phyloP scores from a whole-genome alignment of 257 asterid species.

The Solanum megistacrolobum region DNA sequence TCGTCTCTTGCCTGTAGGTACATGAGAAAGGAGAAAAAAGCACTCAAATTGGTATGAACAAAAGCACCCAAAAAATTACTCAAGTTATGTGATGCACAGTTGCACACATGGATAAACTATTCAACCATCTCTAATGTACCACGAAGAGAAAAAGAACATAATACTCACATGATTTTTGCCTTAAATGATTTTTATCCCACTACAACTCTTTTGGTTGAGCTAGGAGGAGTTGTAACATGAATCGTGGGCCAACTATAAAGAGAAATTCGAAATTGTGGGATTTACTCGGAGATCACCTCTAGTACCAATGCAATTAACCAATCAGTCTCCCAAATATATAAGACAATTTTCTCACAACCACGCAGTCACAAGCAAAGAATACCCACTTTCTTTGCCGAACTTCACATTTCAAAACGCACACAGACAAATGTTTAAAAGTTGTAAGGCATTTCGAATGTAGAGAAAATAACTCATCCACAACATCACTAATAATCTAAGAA shows the following conservation, averaged over 20 bases:
- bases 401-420: not conserved
- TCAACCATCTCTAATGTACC: not conserved
- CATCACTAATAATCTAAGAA: not conserved
- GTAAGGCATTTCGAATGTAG: not conserved
- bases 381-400: not conserved
- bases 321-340: not conserved
- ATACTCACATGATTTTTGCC: not conserved
- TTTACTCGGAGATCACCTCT: not conserved
- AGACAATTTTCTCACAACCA: not conserved
- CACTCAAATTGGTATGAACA: not conserved
- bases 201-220: not conserved
- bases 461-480: not conserved
- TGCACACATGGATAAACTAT: not conserved
- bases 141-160: not conserved
- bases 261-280: not conserved
- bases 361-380: not conserved
- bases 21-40: not conserved
- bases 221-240: not conserved
- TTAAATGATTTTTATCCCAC: not conserved
- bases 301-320: not conserved
- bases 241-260: not conserved
- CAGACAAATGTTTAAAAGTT: not conserved
- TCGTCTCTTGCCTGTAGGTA: conserved; percentile 50
- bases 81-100: not conserved
- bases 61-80: not conserved